Percentiles rank a stretch among this genome's conserved stretches.
phyloP scores from a whole-genome alignment of 116 monocot genomes.

The Posidonia oceanica region DNA sequence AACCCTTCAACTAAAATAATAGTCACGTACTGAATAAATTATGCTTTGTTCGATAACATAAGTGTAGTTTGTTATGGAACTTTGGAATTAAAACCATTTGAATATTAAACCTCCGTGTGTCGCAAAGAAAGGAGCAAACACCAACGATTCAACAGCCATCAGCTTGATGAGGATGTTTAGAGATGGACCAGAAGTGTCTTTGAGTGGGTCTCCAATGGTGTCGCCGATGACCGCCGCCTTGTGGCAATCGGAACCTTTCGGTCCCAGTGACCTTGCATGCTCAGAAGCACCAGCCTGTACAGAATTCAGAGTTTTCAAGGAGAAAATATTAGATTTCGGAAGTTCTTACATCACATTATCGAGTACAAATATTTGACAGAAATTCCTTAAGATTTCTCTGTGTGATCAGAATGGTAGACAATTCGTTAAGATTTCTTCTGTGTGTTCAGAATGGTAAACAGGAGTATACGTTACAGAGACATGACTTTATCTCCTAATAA shows the following conservation, averaged over 20 bases:
- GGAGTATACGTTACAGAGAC: too few relatives aligned
- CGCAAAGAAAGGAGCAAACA: slow-evolving; percentile 22
- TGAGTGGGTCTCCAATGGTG: slow-evolving; percentile 25
- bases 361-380: too few relatives aligned
- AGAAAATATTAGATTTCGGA: neutral
- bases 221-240: slow-evolving; percentile 46
- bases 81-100: slow-evolving; percentile 1
- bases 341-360: too few relatives aligned
- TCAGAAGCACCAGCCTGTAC: slow-evolving; percentile 66
- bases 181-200: slow-evolving; percentile 24
- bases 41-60: too few relatives aligned
- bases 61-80: too few relatives aligned
- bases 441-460: too few relatives aligned
- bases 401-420: too few relatives aligned
- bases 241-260: slow-evolving; percentile 78
- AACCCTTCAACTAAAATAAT: too few relatives aligned
- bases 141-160: slow-evolving; percentile 22
- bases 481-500: too few relatives aligned
- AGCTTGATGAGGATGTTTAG: slow-evolving; percentile 25
- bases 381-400: too few relatives aligned
- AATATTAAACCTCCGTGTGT: slow-evolving; percentile 14
- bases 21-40: too few relatives aligned
- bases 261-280: slow-evolving; percentile 58
- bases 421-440: too few relatives aligned
- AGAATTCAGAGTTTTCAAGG: neutral